Percentiles rank a stretch among this genome's conserved stretches.
Conservation (phyloP, 768 basidiomycete genomes). For the Rhodotorula toruloides region DNA sequence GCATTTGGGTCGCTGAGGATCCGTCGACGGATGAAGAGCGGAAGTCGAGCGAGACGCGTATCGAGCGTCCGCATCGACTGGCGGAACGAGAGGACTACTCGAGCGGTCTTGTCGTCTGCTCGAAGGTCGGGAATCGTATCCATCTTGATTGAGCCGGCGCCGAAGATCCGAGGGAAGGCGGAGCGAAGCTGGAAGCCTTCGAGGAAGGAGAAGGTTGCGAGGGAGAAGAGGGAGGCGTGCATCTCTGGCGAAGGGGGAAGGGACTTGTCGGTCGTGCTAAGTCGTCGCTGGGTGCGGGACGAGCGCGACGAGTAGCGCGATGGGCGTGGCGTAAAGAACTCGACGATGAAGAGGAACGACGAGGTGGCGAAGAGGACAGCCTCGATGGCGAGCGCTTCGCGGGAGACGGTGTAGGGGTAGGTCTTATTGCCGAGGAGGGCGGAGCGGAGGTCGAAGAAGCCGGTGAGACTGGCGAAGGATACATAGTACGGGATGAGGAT, state of each 20-base stretch:
- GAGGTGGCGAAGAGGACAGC: slow-evolving; percentile 22
- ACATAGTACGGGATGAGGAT: slow-evolving; percentile 38
- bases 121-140: slow-evolving; percentile 41
- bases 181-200: slow-evolving; percentile 15
- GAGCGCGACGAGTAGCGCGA: slow-evolving; percentile 20
- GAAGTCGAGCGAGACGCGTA: background rate
- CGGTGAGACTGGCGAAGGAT: slow-evolving; percentile 26
- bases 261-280: slow-evolving; percentile 4
- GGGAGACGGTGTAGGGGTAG: background rate
- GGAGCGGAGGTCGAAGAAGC: slow-evolving; percentile 40
- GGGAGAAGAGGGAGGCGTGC: slow-evolving; percentile 38
- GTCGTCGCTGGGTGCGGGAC: background rate
- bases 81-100: slow-evolving; percentile 41
- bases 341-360: slow-evolving; percentile 31
- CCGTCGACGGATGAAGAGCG: slow-evolving; percentile 1
- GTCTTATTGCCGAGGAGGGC: slow-evolving; percentile 27
- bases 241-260: slow-evolving; percentile 33
- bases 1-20: background rate
- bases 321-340: slow-evolving; percentile 29
- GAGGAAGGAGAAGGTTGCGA: slow-evolving; percentile 41
- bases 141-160: background rate
- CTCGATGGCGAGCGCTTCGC: slow-evolving; percentile 3
- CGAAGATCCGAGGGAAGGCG: slow-evolving; percentile 12
- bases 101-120: slow-evolving; percentile 44
- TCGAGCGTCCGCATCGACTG: slow-evolving; percentile 25